phyloP scores from a whole-genome alignment of 306 rosid species.

The Quercus ilex region DNA sequence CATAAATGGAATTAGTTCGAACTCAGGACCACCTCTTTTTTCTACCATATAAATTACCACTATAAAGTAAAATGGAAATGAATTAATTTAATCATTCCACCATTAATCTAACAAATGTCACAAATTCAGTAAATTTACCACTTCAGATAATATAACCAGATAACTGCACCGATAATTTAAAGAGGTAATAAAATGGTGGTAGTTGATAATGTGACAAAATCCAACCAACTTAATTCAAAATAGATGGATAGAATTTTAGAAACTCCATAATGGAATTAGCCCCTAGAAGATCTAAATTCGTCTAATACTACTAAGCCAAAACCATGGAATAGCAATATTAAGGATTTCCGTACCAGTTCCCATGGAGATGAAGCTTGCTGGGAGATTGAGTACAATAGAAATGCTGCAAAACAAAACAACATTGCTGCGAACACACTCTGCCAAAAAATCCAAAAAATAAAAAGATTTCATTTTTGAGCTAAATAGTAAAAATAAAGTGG shows the following conservation, averaged over 20 bases:
- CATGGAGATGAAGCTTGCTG: constrained; percentile 78
- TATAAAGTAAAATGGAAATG: too few relatives aligned
- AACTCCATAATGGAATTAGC: not conserved
- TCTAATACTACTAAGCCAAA: not conserved
- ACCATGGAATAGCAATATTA: not conserved
- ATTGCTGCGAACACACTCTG: constrained; percentile 69
- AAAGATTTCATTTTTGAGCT: constrained; percentile 6
- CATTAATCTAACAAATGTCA: too few relatives aligned
- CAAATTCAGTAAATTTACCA: too few relatives aligned
- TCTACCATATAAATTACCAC: too few relatives aligned
- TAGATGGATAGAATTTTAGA: not conserved
- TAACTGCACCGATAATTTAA: too few relatives aligned
- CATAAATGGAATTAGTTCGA: too few relatives aligned
- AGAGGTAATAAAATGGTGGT: too few relatives aligned
- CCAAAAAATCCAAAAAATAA: not conserved
- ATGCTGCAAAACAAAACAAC: constrained; percentile 50
- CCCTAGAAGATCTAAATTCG: not conserved
- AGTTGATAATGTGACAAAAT: too few relatives aligned
- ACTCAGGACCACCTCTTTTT: too few relatives aligned
- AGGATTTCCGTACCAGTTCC: constrained; percentile 68
- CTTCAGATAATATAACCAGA: too few relatives aligned
- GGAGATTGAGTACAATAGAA: constrained; percentile 68
- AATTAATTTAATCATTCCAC: too few relatives aligned
- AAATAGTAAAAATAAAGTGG: constrained; percentile 13
- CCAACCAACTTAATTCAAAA: too few relatives aligned